A percentile compares a stretch with the other conserved stretches of the same genome.
These are phyloP conservation scores for Lentinula novae-zelandiae DNA, from an alignment of 1,284 basidiomycete genomes.

Conservation along the genomic window DNA sequence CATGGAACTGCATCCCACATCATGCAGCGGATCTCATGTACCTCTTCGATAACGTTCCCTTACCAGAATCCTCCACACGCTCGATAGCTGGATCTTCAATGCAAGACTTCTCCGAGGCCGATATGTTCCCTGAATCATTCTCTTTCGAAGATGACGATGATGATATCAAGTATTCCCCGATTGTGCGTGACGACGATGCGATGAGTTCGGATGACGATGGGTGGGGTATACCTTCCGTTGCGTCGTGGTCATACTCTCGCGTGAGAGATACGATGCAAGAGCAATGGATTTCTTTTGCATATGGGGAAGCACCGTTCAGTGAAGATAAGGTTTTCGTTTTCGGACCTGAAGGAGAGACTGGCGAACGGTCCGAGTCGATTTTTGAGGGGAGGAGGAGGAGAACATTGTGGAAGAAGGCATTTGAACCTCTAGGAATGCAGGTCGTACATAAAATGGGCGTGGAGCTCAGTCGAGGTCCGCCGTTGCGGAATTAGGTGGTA, in stretches of 20 bases:
- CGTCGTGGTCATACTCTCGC: conserved; percentile 58
- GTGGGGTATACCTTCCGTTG: conserved; percentile 53
- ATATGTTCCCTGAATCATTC: conserved; percentile 29
- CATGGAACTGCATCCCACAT: conserved; percentile 56
- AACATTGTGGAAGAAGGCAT: conserved; percentile 55
- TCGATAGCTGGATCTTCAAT: conserved; percentile 5
- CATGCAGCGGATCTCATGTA: conserved; percentile 70
- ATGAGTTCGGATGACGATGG: conserved; percentile 17
- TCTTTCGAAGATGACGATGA: conserved; percentile 37
- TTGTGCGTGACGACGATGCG: conserved; percentile 17
- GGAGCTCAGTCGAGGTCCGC: conserved; percentile 68
- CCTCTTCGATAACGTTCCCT: conserved; percentile 68
- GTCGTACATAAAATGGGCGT: conserved; percentile 68
- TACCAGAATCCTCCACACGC: conserved; percentile 5
- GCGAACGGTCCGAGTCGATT: conserved; percentile 52
- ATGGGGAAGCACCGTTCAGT: conserved; percentile 67
- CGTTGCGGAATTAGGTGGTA: conserved; percentile 13
- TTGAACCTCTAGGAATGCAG: conserved; percentile 61
- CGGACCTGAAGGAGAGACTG: conserved; percentile 66
- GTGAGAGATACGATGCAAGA: conserved; percentile 68
- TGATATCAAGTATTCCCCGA: conserved; percentile 22
- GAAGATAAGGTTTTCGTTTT: conserved; percentile 70
- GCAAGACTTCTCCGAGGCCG: conserved; percentile 1
- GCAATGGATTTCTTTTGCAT: conserved; percentile 69
- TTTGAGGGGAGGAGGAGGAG: conserved; percentile 48